Evolutionary conservation across 495 filamentous ascomycete genomes (phyloP).

Genomic region (Gamarada debralockiae): DNA sequence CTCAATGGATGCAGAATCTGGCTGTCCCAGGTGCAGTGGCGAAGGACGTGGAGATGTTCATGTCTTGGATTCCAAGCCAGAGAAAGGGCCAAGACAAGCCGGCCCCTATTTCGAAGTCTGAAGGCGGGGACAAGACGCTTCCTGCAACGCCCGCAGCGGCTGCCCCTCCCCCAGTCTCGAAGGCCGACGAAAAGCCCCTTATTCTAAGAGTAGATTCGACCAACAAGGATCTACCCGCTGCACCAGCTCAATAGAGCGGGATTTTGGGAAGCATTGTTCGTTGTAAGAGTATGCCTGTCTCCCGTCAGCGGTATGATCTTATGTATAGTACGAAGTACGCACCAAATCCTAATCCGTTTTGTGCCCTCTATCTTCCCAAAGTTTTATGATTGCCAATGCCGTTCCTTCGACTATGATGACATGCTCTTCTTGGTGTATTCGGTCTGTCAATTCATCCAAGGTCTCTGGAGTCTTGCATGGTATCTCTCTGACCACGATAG

Average conservation of each 20-base stretch:
- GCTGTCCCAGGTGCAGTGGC: constrained; percentile 62
- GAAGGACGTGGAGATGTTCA: constrained; percentile 68
- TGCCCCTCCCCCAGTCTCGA: constrained; percentile 11
- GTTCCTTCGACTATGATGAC: constrained; percentile 65
- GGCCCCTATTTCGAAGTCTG: constrained; percentile 7
- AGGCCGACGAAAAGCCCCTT: neutral
- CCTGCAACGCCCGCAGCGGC: constrained; percentile 3
- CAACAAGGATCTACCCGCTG: constrained; percentile 17
- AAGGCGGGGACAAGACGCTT: constrained; percentile 6
- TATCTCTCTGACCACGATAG: constrained; percentile 70
- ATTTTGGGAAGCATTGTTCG: neutral
- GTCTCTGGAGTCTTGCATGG: constrained; percentile 63
- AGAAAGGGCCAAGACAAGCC: constrained; percentile 13
- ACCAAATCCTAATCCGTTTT: neutral
- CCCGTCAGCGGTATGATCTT: neutral
- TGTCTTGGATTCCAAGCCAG: constrained; percentile 53
- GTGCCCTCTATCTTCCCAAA: constrained; percentile 27
- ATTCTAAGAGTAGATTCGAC: neutral
- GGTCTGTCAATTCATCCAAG: constrained; percentile 60
- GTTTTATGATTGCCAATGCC: constrained; percentile 48
- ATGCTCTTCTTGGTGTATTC: constrained; percentile 71
- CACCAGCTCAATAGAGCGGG: constrained; percentile 6
- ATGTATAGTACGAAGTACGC: neutral
- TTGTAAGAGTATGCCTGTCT: neutral
- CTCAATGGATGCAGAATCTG: constrained; percentile 62